Evolutionary conservation across 495 filamentous ascomycete genomes (phyloP), one percentile per base, ranked within the genome.

Genomic region (Penicillium malachiteum): DNA sequence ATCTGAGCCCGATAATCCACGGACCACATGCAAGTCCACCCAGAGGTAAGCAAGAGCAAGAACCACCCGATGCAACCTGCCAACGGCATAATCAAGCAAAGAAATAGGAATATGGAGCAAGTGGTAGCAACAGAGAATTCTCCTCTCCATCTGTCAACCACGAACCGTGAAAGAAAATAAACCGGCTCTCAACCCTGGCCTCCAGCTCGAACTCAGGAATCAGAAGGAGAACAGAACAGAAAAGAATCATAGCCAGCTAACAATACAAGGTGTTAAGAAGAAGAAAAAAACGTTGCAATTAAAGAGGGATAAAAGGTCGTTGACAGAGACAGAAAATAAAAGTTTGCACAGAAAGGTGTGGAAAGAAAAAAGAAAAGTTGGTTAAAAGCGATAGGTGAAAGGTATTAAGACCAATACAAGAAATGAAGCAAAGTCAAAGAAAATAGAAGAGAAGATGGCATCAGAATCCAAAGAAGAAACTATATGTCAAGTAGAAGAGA

Each of bases 161-260:
- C 39, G 7, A 52, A 3, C 18, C 35, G n/a, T 16, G 38, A 54
- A 51, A 49, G 30, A 59, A 47, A 32, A 17, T 13, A 18, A 50
- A 41, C 40, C 48, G 44, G 38, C 55, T 18, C 30, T 18, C 30
- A 30, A 38, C 46, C 57, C 16, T 52, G 17, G 50, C 30, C 49
- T 54, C 49, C 44, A 10, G 12, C 8, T 13, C 46, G 21, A 38
- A 35, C 33, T 21, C 39, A 44, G 43, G 54, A 52, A 66, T 59
- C 21, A 40, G 48, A 51, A 66, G 48, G 42, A 60, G 10, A 48
- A 52, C 46, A 54, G 58, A 59, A 54, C 60, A 58, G 51, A 52
- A 65, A 66, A 56, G 67, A 57, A 62, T 69, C 68, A 73, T 71
- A 75, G 62, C 64, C 66, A 73, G 62, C 62, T 76, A 77, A 65